Evolutionary conservation across 2,329 filamentous ascomycete species (phyloP), one percentile per base, ranked within the genome.

Genomic region (Microthyrium microscopicum): DNA sequence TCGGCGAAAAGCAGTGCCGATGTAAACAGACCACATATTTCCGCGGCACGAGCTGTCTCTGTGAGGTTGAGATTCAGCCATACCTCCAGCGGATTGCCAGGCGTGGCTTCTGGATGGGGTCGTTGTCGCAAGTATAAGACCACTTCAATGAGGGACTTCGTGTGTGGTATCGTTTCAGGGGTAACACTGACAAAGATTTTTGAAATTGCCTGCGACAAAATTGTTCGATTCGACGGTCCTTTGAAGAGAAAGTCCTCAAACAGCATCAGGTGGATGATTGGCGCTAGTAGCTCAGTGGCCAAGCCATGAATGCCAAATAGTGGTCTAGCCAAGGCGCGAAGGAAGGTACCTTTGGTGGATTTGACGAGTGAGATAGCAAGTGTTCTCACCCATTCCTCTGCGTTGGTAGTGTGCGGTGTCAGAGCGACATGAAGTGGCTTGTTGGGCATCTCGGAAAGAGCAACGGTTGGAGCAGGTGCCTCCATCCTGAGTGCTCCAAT

Each of bases 111-210:
- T 0, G 80, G 79, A 11, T 77, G 57, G 19, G 69, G 64, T 47
- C 91, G 85, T 3, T 77, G 83, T 24, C 84, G 73, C n/a, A 99
- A 65, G 48, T 95, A 98, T 3, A 98, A 58, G 20, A 98, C 62
- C 3, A 76, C 70, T 41, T 82, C 77, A 25, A 95, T 66, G 1
- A 93, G 58, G 22, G 89, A 65, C 39, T 73, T 73, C 32, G 78
- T 57, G 44, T 82, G 82, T 5, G 73, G 64, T 36, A 66, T 67
- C 59, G 68, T 36, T 43, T 36, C 44, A 2, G 51, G 40, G 9
- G 61, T 53, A 39, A 57, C 53, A 40, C 57, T 54, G 3, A 56
- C 55, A 22, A 95, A 68, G 64, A 77, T 82, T 7, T 59, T 54
- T 22, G 64, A 70, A 37, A 80, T 64, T 2, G 73, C 64, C 7